Base-by-base conservation (phyloP, 257 asterid genomes). In the Anisodus tanguticus region DNA sequence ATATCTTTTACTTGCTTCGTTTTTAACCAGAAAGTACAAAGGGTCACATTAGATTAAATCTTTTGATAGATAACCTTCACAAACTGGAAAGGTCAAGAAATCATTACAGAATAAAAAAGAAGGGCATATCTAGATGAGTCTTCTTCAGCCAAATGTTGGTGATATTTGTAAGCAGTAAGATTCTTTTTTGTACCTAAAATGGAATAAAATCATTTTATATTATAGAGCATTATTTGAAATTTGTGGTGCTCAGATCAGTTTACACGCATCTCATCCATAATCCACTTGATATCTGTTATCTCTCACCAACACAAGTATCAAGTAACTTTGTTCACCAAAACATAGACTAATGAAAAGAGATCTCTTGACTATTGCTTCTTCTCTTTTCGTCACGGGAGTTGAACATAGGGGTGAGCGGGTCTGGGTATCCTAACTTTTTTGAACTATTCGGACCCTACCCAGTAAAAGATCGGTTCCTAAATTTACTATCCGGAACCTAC, bases 41-140 rank as follows among this genome's bases (percentile, higher is more conserved):
- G 68, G 68, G 68, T 2, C 68, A 62, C 19, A 62, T 19, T 62
- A 8, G 37, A 19, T 9, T 47, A 19, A 17, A 31, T 22, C n/a
- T 49, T 49, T 74, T 12, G 80, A 76, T 6, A 26, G 0, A 51
- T 12, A 51, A 22, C 63, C 45, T 76, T 76, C 12, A 22, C 12
- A 13, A 7, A 7, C 22, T 49, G 8, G 80, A 81, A 84, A 76
- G 82, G 87, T 45, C 79, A 62, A 83, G 85, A 31, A 85, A 84
- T 84, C 82, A 66, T 64, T 55, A 6, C 37, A 47, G 57, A 47
- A 71, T 19, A 55, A 3, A 57, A 59, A 57, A 49, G 17, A 76
- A 51, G 58, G 79, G 63, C 12, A 22, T 35, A 74, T 8, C 35
- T 76, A 37, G 51, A 53, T 68, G 84, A 68, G 74, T 60, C 31